Base-by-base conservation (phyloP, 192 early-diverging fungal genomes). In the Coemansia guatemalensis region DNA sequence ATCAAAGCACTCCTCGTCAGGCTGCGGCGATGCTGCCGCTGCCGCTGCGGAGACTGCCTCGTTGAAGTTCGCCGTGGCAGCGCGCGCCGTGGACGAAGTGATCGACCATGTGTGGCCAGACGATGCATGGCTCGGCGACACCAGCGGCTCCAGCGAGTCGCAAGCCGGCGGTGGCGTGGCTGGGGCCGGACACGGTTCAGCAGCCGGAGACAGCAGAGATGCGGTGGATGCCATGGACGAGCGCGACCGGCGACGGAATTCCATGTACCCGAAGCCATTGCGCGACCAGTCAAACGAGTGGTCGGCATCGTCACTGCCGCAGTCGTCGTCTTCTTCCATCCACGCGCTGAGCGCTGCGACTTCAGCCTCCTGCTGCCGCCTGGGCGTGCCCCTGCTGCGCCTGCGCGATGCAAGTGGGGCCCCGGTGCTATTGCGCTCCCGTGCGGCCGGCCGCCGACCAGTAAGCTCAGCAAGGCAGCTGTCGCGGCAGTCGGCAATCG, bases 251-350 rank as follows among this genome's bases (percentile, higher is more conserved):
- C 76, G 69, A 21, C 76, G 71, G 66, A 78, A 73, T 68, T 78
- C 76, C 67, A 78, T 73, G 52, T 78, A 73, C 35, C 76, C 76
- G 17, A 78, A 78, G 9, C 76, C 76, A 22, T 78, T 58, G 20
- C 67, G 59, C 27, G 75, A 68, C 75, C 75, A 72, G 56, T 78
- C 74, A 53, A 73, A 73, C 25, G 75, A 78, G 23, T 61, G 56
- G 39, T 64, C 60, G 3, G 25, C 55, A 17, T 64, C 62, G 32
- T 56, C 62, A 14, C 30, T 54, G 27, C 29, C 55, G 22, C 35
- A 57, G 32, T 64, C 65, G 22, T 56, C 48, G 47, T 69, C 59
- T 14, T 27, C 58, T 51, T 77, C 75, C 25, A 78, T 44, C 75
- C 65, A 73, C 30, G 53, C 64, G 1, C 33, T 48, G 1, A 71